phyloP scores from a whole-genome alignment of 2,329 filamentous ascomycete genomes.

The Hymenoscyphus occultus region DNA sequence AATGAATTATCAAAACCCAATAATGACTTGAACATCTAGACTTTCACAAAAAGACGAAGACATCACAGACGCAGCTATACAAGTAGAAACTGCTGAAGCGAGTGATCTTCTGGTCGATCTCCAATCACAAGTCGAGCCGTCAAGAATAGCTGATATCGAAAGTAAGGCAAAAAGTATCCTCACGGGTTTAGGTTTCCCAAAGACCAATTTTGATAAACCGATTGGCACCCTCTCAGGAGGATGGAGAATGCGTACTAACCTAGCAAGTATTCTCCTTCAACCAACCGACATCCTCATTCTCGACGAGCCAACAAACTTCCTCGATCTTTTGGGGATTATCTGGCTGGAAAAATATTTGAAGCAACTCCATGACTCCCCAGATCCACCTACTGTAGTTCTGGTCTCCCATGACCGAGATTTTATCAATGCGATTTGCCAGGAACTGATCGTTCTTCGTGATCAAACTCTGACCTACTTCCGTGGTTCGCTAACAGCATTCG shows the following conservation, averaged over 20 bases:
- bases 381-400: constrained; percentile 65
- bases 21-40: constrained; percentile 22
- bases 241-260: constrained; percentile 67
- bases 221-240: constrained; percentile 69
- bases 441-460: constrained; percentile 73
- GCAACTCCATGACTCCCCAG: constrained; percentile 48
- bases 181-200: constrained; percentile 68
- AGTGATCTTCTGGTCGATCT: constrained; percentile 67
- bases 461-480: constrained; percentile 70
- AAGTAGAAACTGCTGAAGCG: constrained; percentile 66
- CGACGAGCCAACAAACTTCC: constrained; percentile 84
- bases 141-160: constrained; percentile 63
- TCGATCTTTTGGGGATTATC: constrained; percentile 78
- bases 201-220: constrained; percentile 55
- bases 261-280: constrained; percentile 66
- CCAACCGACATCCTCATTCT: constrained; percentile 75
- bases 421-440: constrained; percentile 69
- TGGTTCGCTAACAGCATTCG: constrained; percentile 71
- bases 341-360: constrained; percentile 77
- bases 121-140: constrained; percentile 64
- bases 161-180: constrained; percentile 64
- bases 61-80: constrained; percentile 54
- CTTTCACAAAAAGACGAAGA: constrained; percentile 52
- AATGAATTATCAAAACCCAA: background rate
- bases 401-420: constrained; percentile 87